Conservation (phyloP, 495 filamentous ascomycete species). For the Penicillium chermesinum region DNA sequence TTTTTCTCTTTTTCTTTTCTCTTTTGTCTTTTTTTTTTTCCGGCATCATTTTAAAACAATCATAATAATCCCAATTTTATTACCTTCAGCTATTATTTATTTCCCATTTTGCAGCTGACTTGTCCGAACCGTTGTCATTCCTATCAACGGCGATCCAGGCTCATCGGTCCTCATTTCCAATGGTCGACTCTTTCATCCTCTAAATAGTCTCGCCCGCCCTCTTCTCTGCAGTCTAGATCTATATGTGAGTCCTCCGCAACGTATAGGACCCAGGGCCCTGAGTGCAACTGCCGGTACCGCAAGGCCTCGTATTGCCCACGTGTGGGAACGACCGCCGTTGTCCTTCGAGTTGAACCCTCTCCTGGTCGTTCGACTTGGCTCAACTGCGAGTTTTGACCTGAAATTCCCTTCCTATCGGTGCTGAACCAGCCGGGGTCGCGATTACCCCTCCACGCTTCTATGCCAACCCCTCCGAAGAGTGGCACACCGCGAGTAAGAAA, state of each 20-base stretch:
- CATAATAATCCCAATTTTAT: neutral
- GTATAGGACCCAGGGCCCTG: neutral
- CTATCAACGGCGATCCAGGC: neutral
- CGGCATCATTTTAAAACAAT: neutral
- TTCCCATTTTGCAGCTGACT: neutral
- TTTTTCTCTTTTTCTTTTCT: too few species aligned
- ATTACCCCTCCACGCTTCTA: neutral
- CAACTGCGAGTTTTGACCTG: too few species aligned
- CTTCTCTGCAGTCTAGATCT: neutral
- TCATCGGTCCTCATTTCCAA: neutral
- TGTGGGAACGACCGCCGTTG: neutral
- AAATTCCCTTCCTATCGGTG: neutral
- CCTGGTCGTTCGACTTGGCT: neutral
- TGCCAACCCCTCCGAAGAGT: neutral
- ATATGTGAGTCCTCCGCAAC: neutral
- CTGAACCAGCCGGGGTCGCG: neutral
- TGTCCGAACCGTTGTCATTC: neutral
- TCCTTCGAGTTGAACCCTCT: neutral
- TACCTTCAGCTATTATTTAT: neutral
- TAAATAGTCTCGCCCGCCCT: neutral
- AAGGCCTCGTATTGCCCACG: constrained; percentile 4
- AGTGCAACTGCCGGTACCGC: neutral
- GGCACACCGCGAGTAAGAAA: neutral
- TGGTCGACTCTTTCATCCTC: neutral
- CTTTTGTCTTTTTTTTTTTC: neutral